phyloP scores from a whole-genome alignment of 768 basidiomycete genomes.

The Hericium rajendrae region DNA sequence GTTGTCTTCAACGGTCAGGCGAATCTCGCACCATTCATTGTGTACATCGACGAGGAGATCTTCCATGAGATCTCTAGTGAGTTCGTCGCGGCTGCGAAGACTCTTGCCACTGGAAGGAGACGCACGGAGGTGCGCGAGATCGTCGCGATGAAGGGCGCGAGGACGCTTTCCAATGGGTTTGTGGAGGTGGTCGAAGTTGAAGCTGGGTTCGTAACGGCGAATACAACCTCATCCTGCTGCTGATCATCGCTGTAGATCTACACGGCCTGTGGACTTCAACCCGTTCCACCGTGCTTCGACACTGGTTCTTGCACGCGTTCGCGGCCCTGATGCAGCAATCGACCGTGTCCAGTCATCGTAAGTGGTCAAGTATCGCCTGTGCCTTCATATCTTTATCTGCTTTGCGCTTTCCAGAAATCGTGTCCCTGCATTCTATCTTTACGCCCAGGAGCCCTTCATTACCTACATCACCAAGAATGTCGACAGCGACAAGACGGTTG shows the following conservation, averaged over 20 bases:
- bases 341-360: conserved; percentile 1
- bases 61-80: neutral
- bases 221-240: neutral
- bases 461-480: neutral
- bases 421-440: conserved; percentile 2
- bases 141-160: neutral
- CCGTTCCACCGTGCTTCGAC: neutral
- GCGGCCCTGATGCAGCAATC: conserved; percentile 1
- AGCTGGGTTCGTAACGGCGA: neutral
- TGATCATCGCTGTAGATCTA: neutral
- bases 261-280: too few species aligned
- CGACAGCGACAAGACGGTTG: neutral
- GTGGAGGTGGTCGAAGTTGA: neutral
- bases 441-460: neutral
- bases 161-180: neutral
- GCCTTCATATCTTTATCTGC: neutral
- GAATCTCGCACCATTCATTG: neutral
- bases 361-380: neutral
- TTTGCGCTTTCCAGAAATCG: neutral
- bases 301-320: neutral
- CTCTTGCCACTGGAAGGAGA: neutral
- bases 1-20: neutral
- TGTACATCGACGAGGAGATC: neutral
- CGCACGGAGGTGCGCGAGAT: neutral
- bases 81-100: neutral